phyloP scores from a whole-genome alignment of 2,329 filamentous ascomycete species.

The Nemania serpens region DNA sequence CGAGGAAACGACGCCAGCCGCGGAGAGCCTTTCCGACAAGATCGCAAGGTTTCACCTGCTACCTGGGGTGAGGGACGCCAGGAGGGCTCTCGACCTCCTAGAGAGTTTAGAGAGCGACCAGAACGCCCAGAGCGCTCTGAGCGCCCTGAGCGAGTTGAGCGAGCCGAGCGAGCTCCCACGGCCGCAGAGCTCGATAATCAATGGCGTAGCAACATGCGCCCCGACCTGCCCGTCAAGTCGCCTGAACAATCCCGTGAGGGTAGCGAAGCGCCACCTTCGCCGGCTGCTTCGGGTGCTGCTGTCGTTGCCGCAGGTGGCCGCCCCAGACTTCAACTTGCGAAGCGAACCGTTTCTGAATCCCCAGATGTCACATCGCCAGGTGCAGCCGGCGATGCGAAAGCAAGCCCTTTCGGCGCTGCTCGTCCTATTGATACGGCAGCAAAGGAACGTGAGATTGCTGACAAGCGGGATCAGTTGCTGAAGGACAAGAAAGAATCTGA shows the following conservation, averaged over 20 bases:
- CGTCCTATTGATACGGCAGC: constrained; percentile 92
- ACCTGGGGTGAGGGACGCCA: constrained; percentile 76
- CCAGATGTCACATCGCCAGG: constrained; percentile 57
- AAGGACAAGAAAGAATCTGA: constrained; percentile 86
- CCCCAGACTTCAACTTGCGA: constrained; percentile 84
- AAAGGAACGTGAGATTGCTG: constrained; percentile 86
- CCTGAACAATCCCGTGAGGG: constrained; percentile 71
- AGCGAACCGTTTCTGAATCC: constrained; percentile 85
- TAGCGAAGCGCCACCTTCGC: constrained; percentile 77
- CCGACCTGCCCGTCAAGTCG: constrained; percentile 69
- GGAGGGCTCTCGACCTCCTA: constrained; percentile 79
- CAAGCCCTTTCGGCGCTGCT: constrained; percentile 91
- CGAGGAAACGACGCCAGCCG: constrained; percentile 63
- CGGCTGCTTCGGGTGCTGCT: constrained; percentile 55
- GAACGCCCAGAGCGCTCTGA: constrained; percentile 64
- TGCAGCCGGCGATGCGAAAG: constrained; percentile 70
- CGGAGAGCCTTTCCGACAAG: constrained; percentile 62
- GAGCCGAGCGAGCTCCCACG: constrained; percentile 61
- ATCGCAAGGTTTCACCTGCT: constrained; percentile 71
- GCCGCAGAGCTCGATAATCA: constrained; percentile 92
- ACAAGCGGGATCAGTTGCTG: constrained; percentile 75
- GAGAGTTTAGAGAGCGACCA: constrained; percentile 74
- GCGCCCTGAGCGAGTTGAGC: constrained; percentile 20
- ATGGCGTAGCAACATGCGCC: constrained; percentile 90
- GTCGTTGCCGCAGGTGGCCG: constrained; percentile 64